Evolutionary conservation across 1,284 basidiomycete genomes (phyloP), one percentile per base, ranked within the genome.

Genomic region (Austroboletus novae-zelandiae): DNA sequence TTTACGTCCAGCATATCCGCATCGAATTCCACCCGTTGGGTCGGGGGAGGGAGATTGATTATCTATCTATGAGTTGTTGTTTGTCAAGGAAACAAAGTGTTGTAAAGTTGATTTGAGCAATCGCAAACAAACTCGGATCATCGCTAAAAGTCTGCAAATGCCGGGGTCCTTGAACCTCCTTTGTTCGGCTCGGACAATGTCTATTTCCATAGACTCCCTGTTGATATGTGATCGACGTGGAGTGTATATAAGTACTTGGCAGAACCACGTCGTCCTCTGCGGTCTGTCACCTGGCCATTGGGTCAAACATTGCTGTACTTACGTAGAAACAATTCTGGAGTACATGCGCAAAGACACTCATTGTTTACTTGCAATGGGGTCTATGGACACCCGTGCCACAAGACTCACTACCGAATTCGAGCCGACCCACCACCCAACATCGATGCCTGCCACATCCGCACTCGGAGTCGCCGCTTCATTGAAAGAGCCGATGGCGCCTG

Each of bases 261-360:
- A 80, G 82, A 18, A 84, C 72, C 2, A 80, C 59, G 48, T 83
- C 59, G 48, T 83, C 78, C 68, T 80, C 62, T 25, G 65, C 52
- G 1, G 61, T 79, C 77, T 27, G 25, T 27, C 25, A 27, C 25
- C 25, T 27, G 25, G 8, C 0, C 10, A 11, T 30, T 4, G 29
- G 29, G 5, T 52, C 10, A 41, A 36, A 35, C 4, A 17, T 3
- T 6, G 20, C 3, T 13, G 14, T 5, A 68, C 67, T 58, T n/a
- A 74, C 0, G 73, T 73, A 3, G 75, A 71, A 0, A 67, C 71
- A 1, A 75, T 72, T 41, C 75, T 74, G 6, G 7, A 3, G 44
- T 64, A 54, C 8, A 61, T 15, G 23, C 61, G 55, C 14, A 64
- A 45, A 1, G 43, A 34, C 31, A 23, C 20, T 23, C 20, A 5